A percentile compares a stretch with the other conserved stretches of the same genome.
These are phyloP conservation scores for Carex littledalei DNA, from an alignment of 176 grass and related monocot genomes.

Conservation along the genomic window DNA sequence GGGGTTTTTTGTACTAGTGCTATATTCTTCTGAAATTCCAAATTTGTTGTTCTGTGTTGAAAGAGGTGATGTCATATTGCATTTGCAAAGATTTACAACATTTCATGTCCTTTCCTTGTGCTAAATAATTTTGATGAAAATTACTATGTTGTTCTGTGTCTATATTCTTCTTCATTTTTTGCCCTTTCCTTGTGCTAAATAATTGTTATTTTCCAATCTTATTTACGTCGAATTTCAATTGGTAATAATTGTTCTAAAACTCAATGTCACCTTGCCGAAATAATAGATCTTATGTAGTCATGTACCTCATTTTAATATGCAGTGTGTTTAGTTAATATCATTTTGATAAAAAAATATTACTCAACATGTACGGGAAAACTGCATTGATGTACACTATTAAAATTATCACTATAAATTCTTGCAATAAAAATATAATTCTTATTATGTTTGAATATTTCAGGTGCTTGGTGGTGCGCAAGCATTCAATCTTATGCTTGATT, in stretches of 20 bases:
- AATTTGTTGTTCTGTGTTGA: not conserved
- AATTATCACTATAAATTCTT: too few relatives aligned
- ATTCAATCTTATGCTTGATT: slow-evolving; percentile 72
- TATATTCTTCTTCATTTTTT: not conserved
- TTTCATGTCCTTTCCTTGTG: too few relatives aligned
- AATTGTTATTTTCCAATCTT: slow-evolving; percentile 8
- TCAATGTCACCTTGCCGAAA: not conserved
- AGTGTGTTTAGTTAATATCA: not conserved
- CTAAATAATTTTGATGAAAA: too few relatives aligned
- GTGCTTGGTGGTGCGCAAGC: slow-evolving; percentile 79
- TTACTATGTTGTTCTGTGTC: too few relatives aligned
- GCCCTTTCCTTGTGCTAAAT: not conserved
- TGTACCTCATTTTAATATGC: not conserved
- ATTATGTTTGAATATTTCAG: slow-evolving; percentile 42
- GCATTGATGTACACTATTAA: slow-evolving; percentile 6
- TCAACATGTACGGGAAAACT: not conserved
- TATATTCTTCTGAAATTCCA: slow-evolving; percentile 3
- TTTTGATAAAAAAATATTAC: not conserved
- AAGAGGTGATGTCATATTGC: too few relatives aligned
- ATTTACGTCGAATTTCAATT: not conserved
- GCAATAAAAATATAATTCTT: not conserved
- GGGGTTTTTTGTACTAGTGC: too few relatives aligned
- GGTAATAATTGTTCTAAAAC: not conserved
- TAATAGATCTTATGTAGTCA: not conserved
- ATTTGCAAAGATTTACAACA: too few relatives aligned